Base-by-base conservation (phyloP, 2,329 filamentous ascomycete species). In the Botrytis aclada region DNA sequence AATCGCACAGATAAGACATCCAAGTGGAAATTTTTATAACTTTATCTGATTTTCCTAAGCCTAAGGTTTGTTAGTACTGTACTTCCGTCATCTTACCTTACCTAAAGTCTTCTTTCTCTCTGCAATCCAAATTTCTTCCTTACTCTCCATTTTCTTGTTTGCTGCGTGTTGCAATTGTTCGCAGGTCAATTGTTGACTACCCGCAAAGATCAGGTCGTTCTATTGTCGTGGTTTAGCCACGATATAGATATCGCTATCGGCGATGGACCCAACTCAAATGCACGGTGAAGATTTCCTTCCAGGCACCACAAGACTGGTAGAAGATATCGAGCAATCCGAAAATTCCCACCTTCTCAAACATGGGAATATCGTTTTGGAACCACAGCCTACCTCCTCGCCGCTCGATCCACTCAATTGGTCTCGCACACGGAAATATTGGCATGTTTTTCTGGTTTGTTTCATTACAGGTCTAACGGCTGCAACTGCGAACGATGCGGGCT, bases 391-490 rank as follows among this genome's bases (percentile, higher is more conserved):
- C 20, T 80, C 83, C 70, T 86, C 84, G 16, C 85, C 85, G 41
- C 84, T 87, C 74, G 86, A 88, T 76, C 86, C 86, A 32, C 80
- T 88, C 73, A 86, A 86, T 76, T 88, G 86, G 86, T 82, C 83
- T 56, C 76, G 80, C 69, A 76, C 80, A 69, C 83, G 85, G 76
- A 86, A 86, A 77, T 82, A 83, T 51, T 87, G 85, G 84, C 85
- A 86, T 78, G 85, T 85, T 9, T 80, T 82, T 9, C 80, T 89
- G 8, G 84, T 88, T 43, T 84, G 86, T 70, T 86, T 86, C 76
- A 84, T 88, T 65, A 86, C 87, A 4, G 86, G 83, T 1, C 77
- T 89, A 67, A 88, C 87, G 0, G 87, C 87, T 0, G 87, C 87
- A 5, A 88, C 85, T 0, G 85, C 87, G 18, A 89, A 88, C 72